Base-by-base conservation (phyloP, 352 stramenopile genomes). In the Pythium periplocum region DNA sequence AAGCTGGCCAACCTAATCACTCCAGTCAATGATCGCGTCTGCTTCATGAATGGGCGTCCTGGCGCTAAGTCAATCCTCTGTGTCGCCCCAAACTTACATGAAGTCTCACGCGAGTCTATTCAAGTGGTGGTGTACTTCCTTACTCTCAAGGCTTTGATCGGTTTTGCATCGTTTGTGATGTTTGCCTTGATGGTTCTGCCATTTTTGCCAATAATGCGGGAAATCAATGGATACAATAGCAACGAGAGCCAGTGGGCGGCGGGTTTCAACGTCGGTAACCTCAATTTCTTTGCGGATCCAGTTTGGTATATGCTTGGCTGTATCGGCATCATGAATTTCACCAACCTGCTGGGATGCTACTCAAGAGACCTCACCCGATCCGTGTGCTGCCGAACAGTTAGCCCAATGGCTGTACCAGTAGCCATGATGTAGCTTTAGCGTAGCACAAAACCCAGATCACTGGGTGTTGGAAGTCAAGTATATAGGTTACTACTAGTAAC, bases 121-220 rank as follows among this genome's bases (percentile, higher is more conserved):
- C 2, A 41, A 12, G 45, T 45, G 2, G 71, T 80, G 64, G 31
- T 80, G 39, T 77, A 80, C 53, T 68, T 80, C 33, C 46, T 48
- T 12, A 75, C 62, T 6, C 34, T 75, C 39, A 80, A 80, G 55
- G 59, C 77, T 41, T 50, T 48, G 3, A 42, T 71, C 35, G 70
- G 64, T 1, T 48, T 60, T 35, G 26, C 12, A 8, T 12, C 7
- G 7, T 12, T 42, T 12, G 12, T 73, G 11, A 76, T 64, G 35
- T 47, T 68, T 35, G 58, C 60, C 9, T 41, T 65, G n/a, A 11
- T 45, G 4, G 62, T 34, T 32, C 48, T 64, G 38, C 26, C 71
- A 1, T 51, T 61, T 9, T 46, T 62, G 6, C 69, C 69, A 3
- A 43, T 78, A 8, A 55, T 40, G n/a, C 47, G 45, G 7, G 36